Base-by-base conservation (phyloP, 371 early-diverging fungal species). In the Dipsacomyces acuminosporus region DNA sequence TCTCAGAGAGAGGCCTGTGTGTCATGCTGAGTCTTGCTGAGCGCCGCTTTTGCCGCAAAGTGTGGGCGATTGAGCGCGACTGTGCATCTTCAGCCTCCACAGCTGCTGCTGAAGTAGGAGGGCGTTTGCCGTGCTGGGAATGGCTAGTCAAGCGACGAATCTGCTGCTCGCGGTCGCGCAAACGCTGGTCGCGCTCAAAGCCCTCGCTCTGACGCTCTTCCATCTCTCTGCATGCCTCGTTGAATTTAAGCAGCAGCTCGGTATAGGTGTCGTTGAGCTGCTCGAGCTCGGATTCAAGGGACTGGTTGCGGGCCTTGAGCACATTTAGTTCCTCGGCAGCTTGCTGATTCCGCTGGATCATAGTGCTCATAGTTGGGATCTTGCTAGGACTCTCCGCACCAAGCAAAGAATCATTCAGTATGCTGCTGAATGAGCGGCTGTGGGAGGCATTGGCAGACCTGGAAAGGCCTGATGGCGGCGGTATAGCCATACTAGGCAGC, bases 201-300 rank as follows among this genome's bases (percentile, higher is more conserved):
- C 60, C 36, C 43, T 70, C 64, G 56, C 35, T 54, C 70, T 70
- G 70, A 17, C 52, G 56, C 54, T 63, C 72, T 42, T 73, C 73
- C 17, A 73, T 56, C 36, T 75, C 74, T 24, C 56, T 50, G 38
- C 71, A 75, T 20, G 61, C 61, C 22, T 61, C 66, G 54, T 74
- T 73, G 41, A 69, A 75, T 52, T 63, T 64, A 26, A 64, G 65
- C 58, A 75, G 43, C 22, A 76, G 61, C 44, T 73, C 73, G 0
- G 74, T 63, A 51, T 74, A 74, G 1, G 74, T 69, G 46, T 74
- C 71, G 55, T 63, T 67, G 13, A 72, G 57, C 52, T 51, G 56
- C 54, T 72, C 63, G 35, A 71, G 51, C 59, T 76, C 71, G n/a
- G 45, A 17, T 56, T 74, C 72, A 3, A 76, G 58, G 9, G 59